Percentiles rank a stretch among this genome's conserved stretches.
Evolutionary conservation across 495 filamentous ascomycete species (phyloP).

Genomic region (Chaetomium fimeti): DNA sequence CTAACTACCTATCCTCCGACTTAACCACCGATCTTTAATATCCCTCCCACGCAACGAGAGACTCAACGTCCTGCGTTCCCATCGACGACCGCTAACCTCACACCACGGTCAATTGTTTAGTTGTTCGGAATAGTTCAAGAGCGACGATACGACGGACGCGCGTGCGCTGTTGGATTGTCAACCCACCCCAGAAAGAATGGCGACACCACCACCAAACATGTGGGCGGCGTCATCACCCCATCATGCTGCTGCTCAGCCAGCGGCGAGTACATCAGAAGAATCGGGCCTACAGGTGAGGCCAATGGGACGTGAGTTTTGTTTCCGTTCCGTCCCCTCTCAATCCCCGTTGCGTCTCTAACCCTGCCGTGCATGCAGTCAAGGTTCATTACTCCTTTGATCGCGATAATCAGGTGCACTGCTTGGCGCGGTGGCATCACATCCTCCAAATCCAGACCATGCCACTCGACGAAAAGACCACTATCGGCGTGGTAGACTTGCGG

Average conservation of each 20-base stretch:
- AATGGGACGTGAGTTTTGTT: conserved; percentile 52
- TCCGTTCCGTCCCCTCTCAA: not conserved
- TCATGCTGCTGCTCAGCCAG: conserved; percentile 37
- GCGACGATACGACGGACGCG: conserved; percentile 15
- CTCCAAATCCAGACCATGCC: conserved; percentile 75
- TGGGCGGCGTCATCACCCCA: conserved; percentile 34
- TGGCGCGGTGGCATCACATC: conserved; percentile 82
- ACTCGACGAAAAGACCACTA: conserved; percentile 66
- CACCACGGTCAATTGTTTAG: conserved; percentile 22
- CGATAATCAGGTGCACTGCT: conserved; percentile 82
- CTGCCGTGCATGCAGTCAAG: conserved; percentile 62
- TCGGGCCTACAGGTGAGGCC: conserved; percentile 47
- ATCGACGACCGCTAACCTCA: not conserved
- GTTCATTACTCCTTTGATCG: conserved; percentile 96
- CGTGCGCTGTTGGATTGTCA: conserved; percentile 15
- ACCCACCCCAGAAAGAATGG: conserved; percentile 28
- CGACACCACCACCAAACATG: conserved; percentile 28
- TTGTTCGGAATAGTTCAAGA: conserved; percentile 4
- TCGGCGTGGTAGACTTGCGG: conserved; percentile 87
- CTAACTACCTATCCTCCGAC: conserved; percentile 13
- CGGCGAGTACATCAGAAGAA: conserved; percentile 41
- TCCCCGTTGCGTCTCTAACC: conserved; percentile 27
- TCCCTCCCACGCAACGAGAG: not conserved
- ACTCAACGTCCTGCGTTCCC: not conserved
- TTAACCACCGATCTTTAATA: not conserved